Conservation (phyloP, 2,329 filamentous ascomycete genomes). For the Colletotrichum sp. region DNA sequence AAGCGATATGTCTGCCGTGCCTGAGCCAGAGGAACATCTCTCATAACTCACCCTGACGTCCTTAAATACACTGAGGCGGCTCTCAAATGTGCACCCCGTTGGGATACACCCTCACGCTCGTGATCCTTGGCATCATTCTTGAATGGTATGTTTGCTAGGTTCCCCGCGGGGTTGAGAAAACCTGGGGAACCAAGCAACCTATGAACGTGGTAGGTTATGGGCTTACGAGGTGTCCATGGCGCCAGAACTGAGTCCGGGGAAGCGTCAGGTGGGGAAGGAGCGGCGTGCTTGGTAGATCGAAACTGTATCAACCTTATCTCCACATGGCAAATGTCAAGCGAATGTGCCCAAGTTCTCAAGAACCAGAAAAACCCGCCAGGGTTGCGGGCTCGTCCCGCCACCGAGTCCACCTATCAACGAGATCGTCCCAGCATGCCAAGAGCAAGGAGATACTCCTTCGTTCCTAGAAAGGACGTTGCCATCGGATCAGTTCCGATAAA, state of each 20-base stretch:
- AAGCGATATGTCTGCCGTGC: not conserved
- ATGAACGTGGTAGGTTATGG: not conserved
- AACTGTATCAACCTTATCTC: not conserved
- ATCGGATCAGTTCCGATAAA: not conserved
- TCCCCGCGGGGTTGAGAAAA: not conserved
- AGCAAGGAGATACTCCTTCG: not conserved
- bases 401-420: not conserved
- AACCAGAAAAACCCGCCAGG: not conserved
- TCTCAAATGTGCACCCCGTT: not conserved
- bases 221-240: not conserved
- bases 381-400: not conserved
- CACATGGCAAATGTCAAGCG: not conserved
- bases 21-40: not conserved
- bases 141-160: not conserved
- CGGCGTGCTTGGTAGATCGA: not conserved
- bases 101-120: not conserved
- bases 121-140: not conserved
- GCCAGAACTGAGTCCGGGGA: not conserved
- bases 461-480: not conserved
- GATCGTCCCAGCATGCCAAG: not conserved
- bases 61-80: not conserved
- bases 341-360: not conserved
- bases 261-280: not conserved
- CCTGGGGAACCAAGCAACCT: not conserved
- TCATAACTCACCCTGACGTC: not conserved